Base-by-base conservation (phyloP, 805 yeast genomes). In the Candida vartiovaarae region DNA sequence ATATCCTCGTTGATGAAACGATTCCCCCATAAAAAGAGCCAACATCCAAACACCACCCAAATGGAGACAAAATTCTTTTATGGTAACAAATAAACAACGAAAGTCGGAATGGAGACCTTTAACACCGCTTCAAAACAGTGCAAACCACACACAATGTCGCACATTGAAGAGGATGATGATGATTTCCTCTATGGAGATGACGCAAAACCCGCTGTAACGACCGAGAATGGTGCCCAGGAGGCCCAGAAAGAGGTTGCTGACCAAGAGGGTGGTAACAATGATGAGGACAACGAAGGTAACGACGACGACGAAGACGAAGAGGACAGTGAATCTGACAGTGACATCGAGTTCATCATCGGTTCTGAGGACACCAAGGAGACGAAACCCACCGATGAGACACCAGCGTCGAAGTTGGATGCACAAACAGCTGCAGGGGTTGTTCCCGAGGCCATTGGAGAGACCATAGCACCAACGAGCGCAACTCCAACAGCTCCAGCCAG, bases 321-420 rank as follows among this genome's bases (percentile, higher is more conserved):
- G 5, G 75, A 68, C 9, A 74, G 64, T 6, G 80, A 72, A 23
- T 74, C 72, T 7, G 83, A 76, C 47, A 82, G 80, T 43, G 93
- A 85, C 55, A 76, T 90, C 32, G 96, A 90, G 62, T 84, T 91
- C 57, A 84, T 90, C 39, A 84, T 90, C 40, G 82, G 82, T 36
- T 60, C 62, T 25, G 70, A 68, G 40, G 55, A 49, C 39, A 43
- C 49, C 6, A 55, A 49, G 2, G 41, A 25, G 2, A 24, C 36
- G 5, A 35, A 60, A n/a, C 41, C 55, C 8, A 41, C 51, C 23
- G 40, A 53, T 8, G 33, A 51, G 1, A 36, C 49, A 44, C 8
- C 62, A 43, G 36, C 63, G 37, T 4, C 29, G n/a, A 36, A 66
- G 3, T 47, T 64, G 4, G 60, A 59, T 3, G 52, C 63, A 53